Base-by-base conservation (phyloP, 176 grass and related monocot species). In the Avena insularis region DNA sequence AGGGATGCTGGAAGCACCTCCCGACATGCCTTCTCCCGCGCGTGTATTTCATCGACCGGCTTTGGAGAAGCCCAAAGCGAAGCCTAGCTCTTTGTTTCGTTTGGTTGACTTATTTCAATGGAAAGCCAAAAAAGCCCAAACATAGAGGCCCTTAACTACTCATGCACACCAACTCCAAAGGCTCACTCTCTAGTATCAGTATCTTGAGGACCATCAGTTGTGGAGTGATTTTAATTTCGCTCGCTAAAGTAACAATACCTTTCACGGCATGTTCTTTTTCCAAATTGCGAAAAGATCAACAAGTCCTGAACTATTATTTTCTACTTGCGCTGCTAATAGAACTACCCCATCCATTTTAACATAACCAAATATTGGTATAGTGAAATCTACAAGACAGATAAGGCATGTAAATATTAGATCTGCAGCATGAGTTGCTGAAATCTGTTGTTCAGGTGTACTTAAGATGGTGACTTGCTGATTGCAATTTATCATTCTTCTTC, bases 361-460 rank as follows among this genome's bases (percentile, higher is more conserved):
- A 79, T 40, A 29, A 62, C 23, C n/a, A 46, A 64, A 62, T 45
- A 46, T 29, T 45, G 29, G 47, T 59, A 43, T 82, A 1, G 21
- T 49, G 25, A 50, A 82, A 82, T 69, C 27, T 82, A 82, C 79
- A 82, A 54, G 17, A 8, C 48, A 82, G 23, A 69, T 69, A 36
- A 68, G 79, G 25, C 47, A 67, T 82, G 15, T 27, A 4, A 68
- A 33, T 66, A 66, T 47, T 80, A 73, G 43, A 73, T 48, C 20
- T 23, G 43, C 71, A 49, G 43, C 71, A 73, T 73, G 71, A 73
- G 5, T 12, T 73, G 21, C 46, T 15, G 45, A 65, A 53, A 20
- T 75, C n/a, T 85, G 29, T 66, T 62, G 13, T 36, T 65, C 50
- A 55, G 33, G 7, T 66, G 55, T 75, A 29, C 64, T 76, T 86